Evolutionary conservation across 768 basidiomycete species (phyloP), one percentile per base, ranked within the genome.

Genomic region (Lactifluus hygrophoroides): DNA sequence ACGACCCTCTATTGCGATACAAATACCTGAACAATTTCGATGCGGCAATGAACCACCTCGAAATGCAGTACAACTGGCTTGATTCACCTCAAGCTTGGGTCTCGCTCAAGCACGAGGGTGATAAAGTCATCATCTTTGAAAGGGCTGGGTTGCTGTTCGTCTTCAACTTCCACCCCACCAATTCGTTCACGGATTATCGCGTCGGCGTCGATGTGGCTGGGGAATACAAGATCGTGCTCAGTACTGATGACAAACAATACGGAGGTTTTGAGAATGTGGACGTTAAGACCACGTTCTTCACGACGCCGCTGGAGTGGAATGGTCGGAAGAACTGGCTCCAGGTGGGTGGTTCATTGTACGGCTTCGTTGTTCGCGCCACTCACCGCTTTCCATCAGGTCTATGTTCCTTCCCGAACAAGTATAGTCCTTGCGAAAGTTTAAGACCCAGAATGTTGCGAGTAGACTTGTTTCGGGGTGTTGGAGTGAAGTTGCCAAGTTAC

Each of bases 141-240:
- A 88, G 96, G 51, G 94, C 89, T 19, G 89, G 91, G 32, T 78
- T 98, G 43, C 74, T 99, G 45, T 99, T 97, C 76, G 78, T 98
- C 66, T 98, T 96, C 81, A 98, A 99, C 74, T 95, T 98, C 80
- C 85, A 97, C 75, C 85, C 91, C 5, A 82, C 80, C n/a, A 71
- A 89, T 40, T 95, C 93, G 59, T 99, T 85, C 75, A 83, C 85
- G 45, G 93, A 97, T 71, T 99, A 97, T 72, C 84, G 94, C 47
- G 85, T 98, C 51, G 96, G 96, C 5, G 82, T 95, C 21, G 86
- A 97, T 35, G 79, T 72, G 49, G 73, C 88, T 27, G 96, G 96
- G 10, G 84, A 94, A 71, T 98, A 98, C 72, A 76, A 74, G 49
- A 79, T 92, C 61, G 74, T 91, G 3, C 75, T 99, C 51, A 84